Conservation (phyloP, 1,139 yeast genomes). For the Hansenula lynferdii region DNA sequence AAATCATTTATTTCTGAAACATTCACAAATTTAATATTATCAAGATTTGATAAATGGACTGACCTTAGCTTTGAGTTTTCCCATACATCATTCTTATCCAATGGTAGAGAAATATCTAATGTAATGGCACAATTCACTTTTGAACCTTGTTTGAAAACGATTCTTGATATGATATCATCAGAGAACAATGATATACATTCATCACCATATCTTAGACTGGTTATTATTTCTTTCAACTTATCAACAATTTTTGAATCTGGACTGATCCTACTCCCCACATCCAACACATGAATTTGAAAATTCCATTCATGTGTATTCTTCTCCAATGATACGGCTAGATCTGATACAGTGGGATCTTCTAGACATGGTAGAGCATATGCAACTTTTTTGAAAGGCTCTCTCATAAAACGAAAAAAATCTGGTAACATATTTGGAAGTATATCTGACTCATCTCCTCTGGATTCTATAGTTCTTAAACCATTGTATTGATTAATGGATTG, state of each 20-base stretch:
- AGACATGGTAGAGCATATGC: not conserved
- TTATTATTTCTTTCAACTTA: not conserved
- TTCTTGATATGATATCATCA: not conserved
- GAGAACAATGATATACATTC: not conserved
- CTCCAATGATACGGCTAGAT: conserved; percentile 30
- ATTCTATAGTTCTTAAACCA: too few relatives aligned
- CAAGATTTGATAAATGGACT: conserved; percentile 1
- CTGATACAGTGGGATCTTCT: not conserved
- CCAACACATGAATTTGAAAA: conserved; percentile 37
- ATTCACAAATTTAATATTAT: not conserved
- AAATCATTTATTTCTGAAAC: not conserved
- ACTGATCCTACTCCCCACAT: conserved; percentile 25
- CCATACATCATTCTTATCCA: conserved; percentile 1
- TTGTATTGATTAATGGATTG: too few relatives aligned
- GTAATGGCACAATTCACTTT: conserved; percentile 7
- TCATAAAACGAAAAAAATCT: not conserved
- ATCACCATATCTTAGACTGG: not conserved
- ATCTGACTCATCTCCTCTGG: too few relatives aligned
- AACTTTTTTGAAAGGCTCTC: not conserved
- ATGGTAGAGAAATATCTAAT: conserved; percentile 5
- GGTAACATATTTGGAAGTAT: not conserved
- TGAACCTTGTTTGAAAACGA: not conserved
- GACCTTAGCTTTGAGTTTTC: conserved; percentile 1
- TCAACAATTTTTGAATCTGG: conserved; percentile 5
- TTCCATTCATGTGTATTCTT: conserved; percentile 27